These are phyloP conservation scores for Penicillium tannophilum DNA, from an alignment of 495 filamentous ascomycete species.

Conservation along the genomic window DNA sequence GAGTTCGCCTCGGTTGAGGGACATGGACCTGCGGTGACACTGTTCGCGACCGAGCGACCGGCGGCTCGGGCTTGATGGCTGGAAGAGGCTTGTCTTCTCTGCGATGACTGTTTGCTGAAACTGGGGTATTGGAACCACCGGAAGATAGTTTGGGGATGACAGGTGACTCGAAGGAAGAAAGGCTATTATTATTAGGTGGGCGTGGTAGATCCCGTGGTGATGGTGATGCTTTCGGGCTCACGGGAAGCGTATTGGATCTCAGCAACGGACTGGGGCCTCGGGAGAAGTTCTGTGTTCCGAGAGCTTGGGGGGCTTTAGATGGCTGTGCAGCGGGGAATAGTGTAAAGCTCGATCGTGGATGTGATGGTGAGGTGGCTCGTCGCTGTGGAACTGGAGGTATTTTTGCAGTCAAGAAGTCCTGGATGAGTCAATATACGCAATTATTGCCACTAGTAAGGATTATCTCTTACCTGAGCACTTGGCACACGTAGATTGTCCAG, in stretches of 20 bases:
- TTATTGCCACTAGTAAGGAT: too few relatives aligned
- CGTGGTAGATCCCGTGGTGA: slow-evolving; percentile 9
- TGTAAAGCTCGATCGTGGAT: slow-evolving; percentile 55
- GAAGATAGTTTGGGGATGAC: slow-evolving; percentile 15
- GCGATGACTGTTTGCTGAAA: slow-evolving; percentile 6
- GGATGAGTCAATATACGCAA: neutral
- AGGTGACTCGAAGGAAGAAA: slow-evolving; percentile 18
- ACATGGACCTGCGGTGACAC: slow-evolving; percentile 5
- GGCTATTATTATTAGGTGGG: slow-evolving; percentile 15
- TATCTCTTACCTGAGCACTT: slow-evolving; percentile 33
- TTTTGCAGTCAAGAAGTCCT: slow-evolving; percentile 26
- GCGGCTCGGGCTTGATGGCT: slow-evolving; percentile 21
- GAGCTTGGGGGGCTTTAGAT: slow-evolving; percentile 38
- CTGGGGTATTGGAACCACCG: slow-evolving; percentile 19
- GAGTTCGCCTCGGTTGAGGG: slow-evolving; percentile 2
- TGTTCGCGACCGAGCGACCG: slow-evolving; percentile 7
- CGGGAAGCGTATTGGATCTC: slow-evolving; percentile 63
- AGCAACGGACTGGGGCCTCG: slow-evolving; percentile 48
- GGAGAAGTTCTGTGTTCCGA: slow-evolving; percentile 37
- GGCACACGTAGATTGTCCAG: slow-evolving; percentile 61
- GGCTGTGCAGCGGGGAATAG: slow-evolving; percentile 61
- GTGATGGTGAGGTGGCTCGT: slow-evolving; percentile 59
- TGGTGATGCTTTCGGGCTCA: slow-evolving; percentile 21
- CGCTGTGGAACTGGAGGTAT: slow-evolving; percentile 37
- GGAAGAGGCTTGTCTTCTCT: slow-evolving; percentile 27